Base-by-base conservation (phyloP, 192 early-diverging fungal species). In the Podila clonocystis region DNA sequence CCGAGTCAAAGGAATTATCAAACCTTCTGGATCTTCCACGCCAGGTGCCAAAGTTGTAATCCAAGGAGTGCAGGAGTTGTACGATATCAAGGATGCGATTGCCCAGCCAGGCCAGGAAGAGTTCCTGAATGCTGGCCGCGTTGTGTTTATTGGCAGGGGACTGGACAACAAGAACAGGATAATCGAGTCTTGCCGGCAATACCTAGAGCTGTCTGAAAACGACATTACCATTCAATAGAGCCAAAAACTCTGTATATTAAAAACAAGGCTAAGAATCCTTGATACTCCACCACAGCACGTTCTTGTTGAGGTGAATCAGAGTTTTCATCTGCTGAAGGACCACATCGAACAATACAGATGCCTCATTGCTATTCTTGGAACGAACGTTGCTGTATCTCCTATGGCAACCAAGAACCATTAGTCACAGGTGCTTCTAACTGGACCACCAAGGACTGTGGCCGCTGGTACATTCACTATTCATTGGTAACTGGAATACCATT, bases 41-140 rank as follows among this genome's bases (percentile, higher is more conserved):
- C 52, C 28, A 45, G 62, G 50, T 17, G 79, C 87, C 2, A 84
- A 73, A 4, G 76, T 90, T 30, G 85, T 91, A 0, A 86, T 91
- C 49, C 90, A 91, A 59, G 90, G 90, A 63, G 90, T 91, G 34
- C 87, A 90, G 65, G 90, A 91, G 48, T 79, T 91, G 68, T 91
- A 90, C 48, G 90, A 91, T 71, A 62, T 85, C 36, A 82, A 85
- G 49, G 72, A 82, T 20, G 66, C 70, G 20, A 12, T 36, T 12
- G 15, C 45, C 3, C 28, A 33, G 13, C 20, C 58, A 31, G 61
- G 49, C 22, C 65, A 82, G 52, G 65, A 74, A 26, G 73, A 72
- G 15, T 9, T 75, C 11, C 12, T 38, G 2, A 41, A 74, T 22
- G 84, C 80, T 50, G 82, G 82, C 9, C 64, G 67, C 9, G 58